These are phyloP conservation scores for Vanderwaltozyma yarrowii DNA, from an alignment of 805 yeast species.

Conservation along the genomic window DNA sequence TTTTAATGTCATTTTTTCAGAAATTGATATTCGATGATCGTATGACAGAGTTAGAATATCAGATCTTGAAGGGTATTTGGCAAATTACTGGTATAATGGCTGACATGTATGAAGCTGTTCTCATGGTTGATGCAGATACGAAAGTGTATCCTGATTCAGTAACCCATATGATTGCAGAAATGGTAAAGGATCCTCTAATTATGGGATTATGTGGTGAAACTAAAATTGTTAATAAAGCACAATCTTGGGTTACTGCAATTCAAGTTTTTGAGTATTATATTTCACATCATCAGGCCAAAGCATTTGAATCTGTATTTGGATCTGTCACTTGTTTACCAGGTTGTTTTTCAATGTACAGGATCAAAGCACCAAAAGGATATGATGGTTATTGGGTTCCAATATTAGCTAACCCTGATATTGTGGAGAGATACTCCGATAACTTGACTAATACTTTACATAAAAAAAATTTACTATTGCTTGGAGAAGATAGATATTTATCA, in stretches of 20 bases:
- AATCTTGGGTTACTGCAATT: constrained; percentile 84
- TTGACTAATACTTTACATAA: constrained; percentile 74
- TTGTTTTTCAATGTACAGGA: constrained; percentile 85
- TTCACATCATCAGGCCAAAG: constrained; percentile 90
- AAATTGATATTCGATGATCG: constrained; percentile 83
- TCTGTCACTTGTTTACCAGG: constrained; percentile 95
- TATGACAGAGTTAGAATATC: constrained; percentile 84
- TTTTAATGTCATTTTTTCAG: constrained; percentile 83
- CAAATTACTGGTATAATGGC: constrained; percentile 77
- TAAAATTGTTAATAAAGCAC: constrained; percentile 71
- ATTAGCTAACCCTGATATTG: constrained; percentile 85
- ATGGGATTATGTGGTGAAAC: constrained; percentile 97
- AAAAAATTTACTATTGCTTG: constrained; percentile 74
- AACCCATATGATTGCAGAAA: constrained; percentile 82
- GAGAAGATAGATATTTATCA: constrained; percentile 82
- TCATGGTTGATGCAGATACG: constrained; percentile 95
- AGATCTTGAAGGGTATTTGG: constrained; percentile 66
- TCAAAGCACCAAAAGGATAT: constrained; percentile 76
- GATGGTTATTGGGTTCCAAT: constrained; percentile 89
- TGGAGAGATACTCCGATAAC: constrained; percentile 82
- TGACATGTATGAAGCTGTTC: constrained; percentile 64
- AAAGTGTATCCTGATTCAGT: constrained; percentile 76
- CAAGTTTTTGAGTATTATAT: constrained; percentile 91
- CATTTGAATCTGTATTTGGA: constrained; percentile 88
- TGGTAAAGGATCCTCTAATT: constrained; percentile 74